Conservation (phyloP, 371 early-diverging fungal species). For the Mucor plumbeus region DNA sequence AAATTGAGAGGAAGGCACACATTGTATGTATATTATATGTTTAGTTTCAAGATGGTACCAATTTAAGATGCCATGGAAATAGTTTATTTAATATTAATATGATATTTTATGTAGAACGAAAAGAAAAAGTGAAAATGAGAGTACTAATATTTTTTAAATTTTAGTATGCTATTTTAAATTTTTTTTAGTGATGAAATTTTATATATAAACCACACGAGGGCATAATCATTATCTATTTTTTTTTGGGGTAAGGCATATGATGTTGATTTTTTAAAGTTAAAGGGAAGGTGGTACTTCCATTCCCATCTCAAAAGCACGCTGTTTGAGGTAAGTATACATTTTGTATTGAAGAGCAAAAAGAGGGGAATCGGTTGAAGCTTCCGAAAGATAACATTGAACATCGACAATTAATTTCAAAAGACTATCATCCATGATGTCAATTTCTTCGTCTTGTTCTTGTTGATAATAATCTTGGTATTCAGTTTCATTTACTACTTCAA, state of each 20-base stretch:
- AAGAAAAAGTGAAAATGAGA: neutral
- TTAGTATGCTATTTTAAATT: neutral
- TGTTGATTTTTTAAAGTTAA: neutral
- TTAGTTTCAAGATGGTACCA: too few relatives aligned
- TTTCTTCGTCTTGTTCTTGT: constrained; percentile 23
- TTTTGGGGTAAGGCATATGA: neutral
- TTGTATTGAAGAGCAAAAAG: constrained; percentile 51
- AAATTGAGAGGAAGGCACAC: too few relatives aligned
- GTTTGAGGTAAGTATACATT: constrained; percentile 54
- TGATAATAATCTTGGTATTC: constrained; percentile 29
- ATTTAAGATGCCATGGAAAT: too few relatives aligned
- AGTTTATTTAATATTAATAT: too few relatives aligned
- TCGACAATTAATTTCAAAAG: constrained; percentile 46
- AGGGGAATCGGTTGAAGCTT: constrained; percentile 41
- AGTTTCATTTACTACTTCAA: constrained; percentile 29
- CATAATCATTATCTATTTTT: constrained; percentile 5
- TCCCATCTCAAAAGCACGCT: constrained; percentile 48
- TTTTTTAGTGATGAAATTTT: neutral
- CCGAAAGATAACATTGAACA: constrained; percentile 49
- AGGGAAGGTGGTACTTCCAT: constrained; percentile 26
- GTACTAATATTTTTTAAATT: neutral
- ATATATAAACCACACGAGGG: constrained; percentile 6
- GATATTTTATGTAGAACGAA: too few relatives aligned
- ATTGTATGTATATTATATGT: too few relatives aligned
- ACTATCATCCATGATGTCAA: constrained; percentile 34